Base-by-base conservation (phyloP, 2,329 filamentous ascomycete species). In the Trichoderma pleuroti region DNA sequence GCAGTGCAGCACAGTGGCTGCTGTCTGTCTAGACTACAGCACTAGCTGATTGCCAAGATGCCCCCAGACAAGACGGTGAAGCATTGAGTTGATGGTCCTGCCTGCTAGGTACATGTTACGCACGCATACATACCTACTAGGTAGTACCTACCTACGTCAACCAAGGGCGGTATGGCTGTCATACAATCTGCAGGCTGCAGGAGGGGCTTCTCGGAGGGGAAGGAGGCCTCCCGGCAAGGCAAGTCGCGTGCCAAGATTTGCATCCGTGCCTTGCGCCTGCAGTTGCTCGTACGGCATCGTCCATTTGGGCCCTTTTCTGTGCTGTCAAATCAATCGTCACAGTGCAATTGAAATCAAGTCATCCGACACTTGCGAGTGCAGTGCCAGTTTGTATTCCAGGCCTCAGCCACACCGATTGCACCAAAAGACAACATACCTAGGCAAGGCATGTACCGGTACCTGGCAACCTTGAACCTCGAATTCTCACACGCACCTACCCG, bases 211-310 rank as follows among this genome's bases (percentile, higher is more conserved):
- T 49, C 21, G 26, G 26, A 59, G 26, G 30, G 56, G 30, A 32
- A 54, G 59, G 67, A 69, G 67, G 67, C 67, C 67, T 69, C 67
- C 67, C 67, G 62, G 36, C 46, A 26, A n/a, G 39, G 39, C 39
- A 42, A 28, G 30, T 54, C 62, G 30, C 42, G 30, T 36, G 62
- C 62, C 62, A 65, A 54, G 62, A 18, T 24, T 54, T 65, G 34
- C 18, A 21, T 54, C 46, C 62, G 42, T 65, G 28, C 30, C 62
- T 54, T 65, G 62, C 30, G 42, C 67, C 57, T 42, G 8, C 39
- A 42, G 39, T 42, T 42, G 18, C 36, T 42, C 36, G 36, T 42
- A 0, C 39, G 3, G 26, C 26, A 68, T 60, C 65, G 46, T 36
- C 64, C 32, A 46, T 39, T 28, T 28, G 26, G 26, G 26, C 26